These are phyloP conservation scores for Cladophialophora chaetospira DNA, from an alignment of 2,329 filamentous ascomycete species.

Conservation along the genomic window DNA sequence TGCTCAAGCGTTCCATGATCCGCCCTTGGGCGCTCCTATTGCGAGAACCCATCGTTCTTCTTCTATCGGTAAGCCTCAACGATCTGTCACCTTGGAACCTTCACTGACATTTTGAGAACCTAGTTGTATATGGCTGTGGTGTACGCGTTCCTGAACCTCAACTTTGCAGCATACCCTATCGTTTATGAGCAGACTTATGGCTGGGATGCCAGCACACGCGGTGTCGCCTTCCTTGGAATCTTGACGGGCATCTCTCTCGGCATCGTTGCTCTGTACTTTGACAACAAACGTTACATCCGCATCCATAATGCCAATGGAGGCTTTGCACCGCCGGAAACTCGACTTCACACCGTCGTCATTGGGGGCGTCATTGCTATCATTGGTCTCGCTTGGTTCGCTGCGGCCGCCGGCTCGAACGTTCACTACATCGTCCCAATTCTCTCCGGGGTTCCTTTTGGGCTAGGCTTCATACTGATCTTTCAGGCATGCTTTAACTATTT, in stretches of 20 bases:
- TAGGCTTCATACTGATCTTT: background rate
- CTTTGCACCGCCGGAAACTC: background rate
- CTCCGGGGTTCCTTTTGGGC: background rate
- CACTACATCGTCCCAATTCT: background rate
- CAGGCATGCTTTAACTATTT: background rate
- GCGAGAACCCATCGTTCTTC: background rate
- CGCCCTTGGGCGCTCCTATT: background rate
- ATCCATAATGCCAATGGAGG: background rate
- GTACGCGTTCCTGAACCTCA: background rate
- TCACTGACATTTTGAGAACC: background rate
- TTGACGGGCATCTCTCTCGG: background rate
- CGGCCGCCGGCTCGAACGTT: background rate
- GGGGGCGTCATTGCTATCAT: background rate
- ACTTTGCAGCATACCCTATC: background rate
- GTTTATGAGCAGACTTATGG: background rate
- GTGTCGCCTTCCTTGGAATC: background rate
- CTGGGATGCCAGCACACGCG: background rate
- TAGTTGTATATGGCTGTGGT: background rate
- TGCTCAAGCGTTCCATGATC: background rate
- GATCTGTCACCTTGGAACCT: background rate
- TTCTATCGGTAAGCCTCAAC: background rate
- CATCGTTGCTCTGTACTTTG: background rate
- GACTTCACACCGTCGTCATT: background rate
- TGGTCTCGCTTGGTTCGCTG: background rate
- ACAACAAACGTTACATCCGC: background rate